These are phyloP conservation scores for Mycena olivaceomarginata DNA, from an alignment of 768 basidiomycete genomes.

Conservation along the genomic window DNA sequence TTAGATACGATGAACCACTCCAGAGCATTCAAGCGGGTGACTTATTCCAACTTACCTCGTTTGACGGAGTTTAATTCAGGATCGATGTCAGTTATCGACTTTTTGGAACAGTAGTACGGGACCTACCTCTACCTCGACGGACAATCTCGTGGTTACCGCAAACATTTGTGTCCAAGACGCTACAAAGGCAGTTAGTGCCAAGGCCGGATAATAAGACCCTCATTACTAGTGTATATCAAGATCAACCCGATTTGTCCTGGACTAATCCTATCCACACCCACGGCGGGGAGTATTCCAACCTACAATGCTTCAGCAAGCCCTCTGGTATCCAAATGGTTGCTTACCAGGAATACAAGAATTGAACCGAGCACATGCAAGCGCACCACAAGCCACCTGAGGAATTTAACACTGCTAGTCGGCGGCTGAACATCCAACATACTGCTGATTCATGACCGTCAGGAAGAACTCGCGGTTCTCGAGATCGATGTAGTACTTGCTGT, in stretches of 20 bases:
- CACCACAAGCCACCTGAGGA: conserved; percentile 75
- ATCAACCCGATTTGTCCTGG: conserved; percentile 84
- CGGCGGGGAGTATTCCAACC: conserved; percentile 81
- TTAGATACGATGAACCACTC: conserved; percentile 68
- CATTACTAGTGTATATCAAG: conserved; percentile 77
- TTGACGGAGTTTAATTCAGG: conserved; percentile 81
- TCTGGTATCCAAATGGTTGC: too few relatives aligned
- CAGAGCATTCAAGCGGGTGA: background rate
- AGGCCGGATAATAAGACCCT: background rate
- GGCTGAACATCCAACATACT: conserved; percentile 52
- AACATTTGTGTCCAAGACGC: conserved; percentile 72
- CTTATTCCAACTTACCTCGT: conserved; percentile 58
- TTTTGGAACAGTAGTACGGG: background rate
- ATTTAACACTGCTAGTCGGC: background rate
- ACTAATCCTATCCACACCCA: conserved; percentile 71
- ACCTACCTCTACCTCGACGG: conserved; percentile 78
- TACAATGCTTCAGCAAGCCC: conserved; percentile 39
- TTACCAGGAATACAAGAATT: conserved; percentile 66
- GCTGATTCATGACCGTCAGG: conserved; percentile 80
- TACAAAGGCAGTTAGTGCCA: conserved; percentile 30
- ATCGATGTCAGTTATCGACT: background rate
- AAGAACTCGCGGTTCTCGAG: conserved; percentile 85
- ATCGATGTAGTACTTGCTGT: conserved; percentile 82
- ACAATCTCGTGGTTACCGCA: conserved; percentile 72
- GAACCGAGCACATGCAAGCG: conserved; percentile 84